phyloP scores from a whole-genome alignment of 2,329 filamentous ascomycete genomes.

The Zalaria obscura region DNA sequence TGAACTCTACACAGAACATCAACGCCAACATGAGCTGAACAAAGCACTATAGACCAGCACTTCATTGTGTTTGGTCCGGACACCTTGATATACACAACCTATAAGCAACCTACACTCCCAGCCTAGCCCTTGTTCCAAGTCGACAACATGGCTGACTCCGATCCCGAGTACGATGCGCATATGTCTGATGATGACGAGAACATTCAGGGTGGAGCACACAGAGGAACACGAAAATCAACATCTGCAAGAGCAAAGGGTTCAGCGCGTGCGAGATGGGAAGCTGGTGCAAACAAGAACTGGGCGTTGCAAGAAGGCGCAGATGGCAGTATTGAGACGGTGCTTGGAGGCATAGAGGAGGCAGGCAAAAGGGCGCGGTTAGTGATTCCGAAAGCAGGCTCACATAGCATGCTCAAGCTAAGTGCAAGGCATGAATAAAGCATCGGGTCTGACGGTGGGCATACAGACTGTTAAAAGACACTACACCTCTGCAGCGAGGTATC shows the following conservation, averaged over 20 bases:
- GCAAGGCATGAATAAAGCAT: neutral
- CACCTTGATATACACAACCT: too few species aligned
- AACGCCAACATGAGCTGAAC: too few species aligned
- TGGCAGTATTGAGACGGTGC: conserved; percentile 17
- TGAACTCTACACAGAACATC: too few species aligned
- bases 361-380: conserved; percentile 17
- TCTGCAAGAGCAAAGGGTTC: neutral
- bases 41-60: too few species aligned
- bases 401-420: neutral
- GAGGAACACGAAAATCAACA: conserved; percentile 1
- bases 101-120: too few species aligned
- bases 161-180: conserved; percentile 8
- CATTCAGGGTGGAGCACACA: neutral
- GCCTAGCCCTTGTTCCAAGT: too few species aligned
- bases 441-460: conserved; percentile 10
- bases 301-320: conserved; percentile 19
- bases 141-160: conserved; percentile 5
- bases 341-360: conserved; percentile 22
- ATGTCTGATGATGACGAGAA: conserved; percentile 3
- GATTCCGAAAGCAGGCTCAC: neutral
- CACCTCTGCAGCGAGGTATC: conserved; percentile 87
- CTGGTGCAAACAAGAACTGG: conserved; percentile 14
- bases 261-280: conserved; percentile 15
- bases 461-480: conserved; percentile 81
- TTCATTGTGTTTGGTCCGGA: too few species aligned